These are phyloP conservation scores for Chlorella sp. DNA, from an alignment of 139 green algal genomes.

Conservation along the genomic window DNA sequence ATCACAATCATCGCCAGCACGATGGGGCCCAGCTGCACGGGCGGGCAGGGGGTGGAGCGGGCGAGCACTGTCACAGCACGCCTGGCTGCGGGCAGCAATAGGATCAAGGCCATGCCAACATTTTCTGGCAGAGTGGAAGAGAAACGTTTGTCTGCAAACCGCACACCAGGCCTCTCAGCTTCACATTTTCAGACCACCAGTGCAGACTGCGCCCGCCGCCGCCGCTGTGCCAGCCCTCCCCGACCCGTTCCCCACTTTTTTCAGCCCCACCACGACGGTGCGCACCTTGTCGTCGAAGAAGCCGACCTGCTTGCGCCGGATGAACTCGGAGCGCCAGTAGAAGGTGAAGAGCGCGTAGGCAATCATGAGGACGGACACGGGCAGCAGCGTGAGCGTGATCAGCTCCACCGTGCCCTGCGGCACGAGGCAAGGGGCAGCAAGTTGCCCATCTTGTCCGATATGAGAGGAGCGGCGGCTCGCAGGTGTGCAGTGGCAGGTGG, in stretches of 20 bases:
- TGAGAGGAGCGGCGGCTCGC: too few relatives aligned
- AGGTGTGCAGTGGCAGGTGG: too few relatives aligned
- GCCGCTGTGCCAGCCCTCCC: background rate
- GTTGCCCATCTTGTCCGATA: too few relatives aligned
- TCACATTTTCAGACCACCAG: too few relatives aligned
- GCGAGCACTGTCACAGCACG: background rate
- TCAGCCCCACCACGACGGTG: background rate
- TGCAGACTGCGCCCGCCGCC: background rate
- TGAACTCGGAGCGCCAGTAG: constrained; percentile 73
- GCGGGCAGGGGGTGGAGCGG: background rate
- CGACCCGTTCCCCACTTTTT: background rate
- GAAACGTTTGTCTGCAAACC: background rate
- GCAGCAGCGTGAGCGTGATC: constrained; percentile 78
- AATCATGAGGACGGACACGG: constrained; percentile 86
- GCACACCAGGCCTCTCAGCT: background rate
- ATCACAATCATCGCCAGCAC: constrained; percentile 72
- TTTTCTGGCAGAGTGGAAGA: too few relatives aligned
- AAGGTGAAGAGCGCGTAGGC: constrained; percentile 86
- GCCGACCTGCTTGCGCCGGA: constrained; percentile 83
- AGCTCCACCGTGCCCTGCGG: constrained; percentile 68
- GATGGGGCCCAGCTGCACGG: constrained; percentile 62
- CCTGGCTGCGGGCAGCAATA: background rate
- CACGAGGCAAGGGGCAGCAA: too few relatives aligned
- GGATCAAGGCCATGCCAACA: background rate
- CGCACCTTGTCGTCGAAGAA: constrained; percentile 79